phyloP scores from a whole-genome alignment of 2,329 filamentous ascomycete species.

The Thelonectria discophora region DNA sequence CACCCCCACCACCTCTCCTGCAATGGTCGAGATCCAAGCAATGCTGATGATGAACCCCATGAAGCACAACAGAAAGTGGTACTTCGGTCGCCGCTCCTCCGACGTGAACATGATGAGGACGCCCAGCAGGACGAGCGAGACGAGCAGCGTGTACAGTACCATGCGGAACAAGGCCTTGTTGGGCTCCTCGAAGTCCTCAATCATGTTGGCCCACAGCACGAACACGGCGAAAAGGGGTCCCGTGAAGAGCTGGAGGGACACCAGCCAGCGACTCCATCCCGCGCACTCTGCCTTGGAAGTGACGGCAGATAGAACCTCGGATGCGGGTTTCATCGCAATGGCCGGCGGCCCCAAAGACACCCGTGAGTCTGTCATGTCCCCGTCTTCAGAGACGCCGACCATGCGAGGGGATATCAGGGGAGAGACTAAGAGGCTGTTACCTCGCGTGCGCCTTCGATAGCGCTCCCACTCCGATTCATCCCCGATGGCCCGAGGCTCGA shows the following conservation, averaged over 20 bases:
- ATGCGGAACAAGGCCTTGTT: slow-evolving; percentile 63
- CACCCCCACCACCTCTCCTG: slow-evolving; percentile 93
- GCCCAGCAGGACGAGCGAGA: slow-evolving; percentile 72
- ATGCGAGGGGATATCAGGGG: slow-evolving; percentile 29
- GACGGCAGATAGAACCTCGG: slow-evolving; percentile 45
- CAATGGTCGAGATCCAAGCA: slow-evolving; percentile 95
- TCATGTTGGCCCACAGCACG: slow-evolving; percentile 76
- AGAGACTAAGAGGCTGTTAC: slow-evolving; percentile 37
- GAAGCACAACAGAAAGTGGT: slow-evolving; percentile 83
- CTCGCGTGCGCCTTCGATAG: slow-evolving; percentile 59
- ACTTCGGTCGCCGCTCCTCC: slow-evolving; percentile 71
- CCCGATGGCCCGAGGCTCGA: slow-evolving; percentile 48
- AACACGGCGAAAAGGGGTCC: slow-evolving; percentile 85
- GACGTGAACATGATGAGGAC: slow-evolving; percentile 75
- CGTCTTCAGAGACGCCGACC: slow-evolving; percentile 35
- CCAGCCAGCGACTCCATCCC: slow-evolving; percentile 91
- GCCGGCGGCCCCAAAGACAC: slow-evolving; percentile 37
- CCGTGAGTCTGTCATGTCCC: slow-evolving; percentile 27
- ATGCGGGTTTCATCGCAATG: slow-evolving; percentile 44
- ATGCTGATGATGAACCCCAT: slow-evolving; percentile 91
- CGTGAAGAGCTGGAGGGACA: slow-evolving; percentile 84
- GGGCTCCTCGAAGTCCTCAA: slow-evolving; percentile 65
- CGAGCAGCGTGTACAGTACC: slow-evolving; percentile 71
- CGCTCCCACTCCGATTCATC: slow-evolving; percentile 67
- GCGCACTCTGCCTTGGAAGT: slow-evolving; percentile 53